These are phyloP conservation scores for Talinum fruticosum DNA, from an alignment of 148 eudicot genomes.

Conservation along the genomic window DNA sequence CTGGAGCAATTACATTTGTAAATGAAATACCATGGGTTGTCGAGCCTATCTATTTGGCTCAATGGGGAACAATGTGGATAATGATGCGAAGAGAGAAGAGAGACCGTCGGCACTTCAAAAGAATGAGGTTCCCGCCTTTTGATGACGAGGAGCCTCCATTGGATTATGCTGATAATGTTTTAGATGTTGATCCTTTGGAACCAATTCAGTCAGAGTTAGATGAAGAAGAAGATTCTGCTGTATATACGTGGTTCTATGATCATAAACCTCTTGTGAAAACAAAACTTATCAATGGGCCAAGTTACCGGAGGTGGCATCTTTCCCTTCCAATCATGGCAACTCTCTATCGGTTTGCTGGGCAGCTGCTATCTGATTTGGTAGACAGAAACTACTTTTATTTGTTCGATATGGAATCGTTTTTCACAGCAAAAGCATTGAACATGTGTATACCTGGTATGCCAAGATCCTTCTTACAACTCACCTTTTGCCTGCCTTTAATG, in stretches of 20 bases:
- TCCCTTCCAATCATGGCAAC: slow-evolving; percentile 99
- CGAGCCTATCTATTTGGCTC: slow-evolving; percentile 96
- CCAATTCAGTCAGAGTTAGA: slow-evolving; percentile 93
- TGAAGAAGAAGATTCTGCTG: slow-evolving; percentile 98
- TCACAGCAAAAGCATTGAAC: slow-evolving; percentile 95
- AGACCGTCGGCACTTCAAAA: slow-evolving; percentile 92
- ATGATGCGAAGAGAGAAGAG: slow-evolving; percentile 99
- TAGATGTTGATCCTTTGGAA: slow-evolving; percentile 97
- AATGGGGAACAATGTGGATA: slow-evolving; percentile 99
- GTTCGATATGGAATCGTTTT: slow-evolving; percentile 98
- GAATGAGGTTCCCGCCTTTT: slow-evolving; percentile 98
- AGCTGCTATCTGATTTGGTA: slow-evolving; percentile 84
- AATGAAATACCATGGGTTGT: slow-evolving; percentile 99
- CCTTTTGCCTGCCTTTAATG: background rate
- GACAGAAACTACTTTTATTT: slow-evolving; percentile 93
- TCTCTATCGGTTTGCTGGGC: slow-evolving; percentile 94
- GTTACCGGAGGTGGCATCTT: slow-evolving; percentile 95
- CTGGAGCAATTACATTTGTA: slow-evolving; percentile 97
- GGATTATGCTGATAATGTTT: slow-evolving; percentile 96
- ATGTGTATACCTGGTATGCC: slow-evolving; percentile 97
- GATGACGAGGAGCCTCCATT: slow-evolving; percentile 99
- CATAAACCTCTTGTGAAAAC: slow-evolving; percentile 95
- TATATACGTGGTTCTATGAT: slow-evolving; percentile 90
- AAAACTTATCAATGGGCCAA: slow-evolving; percentile 96
- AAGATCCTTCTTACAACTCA: slow-evolving; percentile 32